These are phyloP conservation scores for Populus alba DNA, from an alignment of 345 rosid species.

Conservation along the genomic window DNA sequence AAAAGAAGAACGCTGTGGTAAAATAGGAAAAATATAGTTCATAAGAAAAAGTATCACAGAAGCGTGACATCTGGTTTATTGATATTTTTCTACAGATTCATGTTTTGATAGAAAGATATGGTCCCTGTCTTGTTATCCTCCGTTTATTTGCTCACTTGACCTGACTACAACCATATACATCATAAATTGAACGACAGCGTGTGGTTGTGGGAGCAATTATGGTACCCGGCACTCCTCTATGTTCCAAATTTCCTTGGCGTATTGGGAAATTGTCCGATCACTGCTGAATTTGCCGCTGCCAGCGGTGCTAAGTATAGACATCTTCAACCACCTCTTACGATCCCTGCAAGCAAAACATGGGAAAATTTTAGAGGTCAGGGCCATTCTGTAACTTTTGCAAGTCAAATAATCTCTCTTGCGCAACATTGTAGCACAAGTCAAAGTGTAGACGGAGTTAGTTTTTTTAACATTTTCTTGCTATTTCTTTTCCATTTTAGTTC, in stretches of 20 bases:
- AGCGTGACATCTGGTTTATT: constrained; percentile 7
- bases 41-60: neutral
- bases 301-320: constrained; percentile 91
- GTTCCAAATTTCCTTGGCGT: constrained; percentile 91
- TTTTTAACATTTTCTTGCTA: no score
- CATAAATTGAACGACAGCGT: no score
- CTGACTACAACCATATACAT: neutral
- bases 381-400: neutral
- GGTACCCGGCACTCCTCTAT: constrained; percentile 72
- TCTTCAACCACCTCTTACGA: constrained; percentile 70
- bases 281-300: constrained; percentile 93
- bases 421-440: neutral
- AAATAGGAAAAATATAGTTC: neutral
- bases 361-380: no score
- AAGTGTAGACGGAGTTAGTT: neutral
- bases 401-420: neutral
- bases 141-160: neutral
- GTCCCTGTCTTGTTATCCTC: neutral
- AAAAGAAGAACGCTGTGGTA: no score
- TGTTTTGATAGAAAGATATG: neutral
- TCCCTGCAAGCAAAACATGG: constrained; percentile 47
- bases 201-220: constrained; percentile 13
- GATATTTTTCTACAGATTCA: neutral
- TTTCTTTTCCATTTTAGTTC: no score
- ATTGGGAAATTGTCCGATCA: constrained; percentile 80